Evolutionary conservation across 2,329 filamentous ascomycete species (phyloP).

Genomic region (Fusarium fujikuroi): DNA sequence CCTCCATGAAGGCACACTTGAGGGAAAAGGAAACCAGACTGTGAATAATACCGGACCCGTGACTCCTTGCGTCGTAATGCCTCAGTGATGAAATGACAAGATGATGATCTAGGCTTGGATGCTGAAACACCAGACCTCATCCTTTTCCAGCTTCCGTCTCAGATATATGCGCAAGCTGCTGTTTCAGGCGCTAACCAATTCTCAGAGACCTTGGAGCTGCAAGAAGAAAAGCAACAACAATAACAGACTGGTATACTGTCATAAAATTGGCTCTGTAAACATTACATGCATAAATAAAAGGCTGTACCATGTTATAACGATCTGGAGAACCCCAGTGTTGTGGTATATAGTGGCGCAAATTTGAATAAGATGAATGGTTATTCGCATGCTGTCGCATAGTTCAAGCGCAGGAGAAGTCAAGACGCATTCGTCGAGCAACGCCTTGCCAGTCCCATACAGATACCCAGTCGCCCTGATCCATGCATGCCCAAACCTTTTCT

Average conservation of each 20-base stretch:
- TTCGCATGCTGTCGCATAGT: conserved; percentile 22
- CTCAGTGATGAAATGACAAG: background rate
- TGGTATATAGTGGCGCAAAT: background rate
- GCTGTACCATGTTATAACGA: background rate
- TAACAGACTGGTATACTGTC: conserved; percentile 28
- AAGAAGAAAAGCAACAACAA: conserved; percentile 3
- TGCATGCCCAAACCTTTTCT: conserved; percentile 68
- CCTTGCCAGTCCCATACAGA: conserved; percentile 73
- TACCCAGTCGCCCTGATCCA: conserved; percentile 67
- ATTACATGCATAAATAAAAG: conserved; percentile 19
- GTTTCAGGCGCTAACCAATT: background rate
- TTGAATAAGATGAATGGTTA: conserved; percentile 10
- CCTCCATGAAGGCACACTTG: background rate
- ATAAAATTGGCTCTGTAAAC: background rate
- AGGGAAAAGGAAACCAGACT: background rate
- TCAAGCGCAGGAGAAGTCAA: conserved; percentile 66
- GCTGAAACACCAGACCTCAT: background rate
- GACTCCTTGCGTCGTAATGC: background rate
- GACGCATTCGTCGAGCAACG: conserved; percentile 62
- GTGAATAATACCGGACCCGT: background rate
- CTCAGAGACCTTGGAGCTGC: background rate
- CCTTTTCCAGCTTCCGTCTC: background rate
- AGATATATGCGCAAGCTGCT: background rate
- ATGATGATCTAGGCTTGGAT: background rate
- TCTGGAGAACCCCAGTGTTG: background rate